Base-by-base conservation (phyloP, 495 filamentous ascomycete genomes). In the Lophiostoma macrostomum region DNA sequence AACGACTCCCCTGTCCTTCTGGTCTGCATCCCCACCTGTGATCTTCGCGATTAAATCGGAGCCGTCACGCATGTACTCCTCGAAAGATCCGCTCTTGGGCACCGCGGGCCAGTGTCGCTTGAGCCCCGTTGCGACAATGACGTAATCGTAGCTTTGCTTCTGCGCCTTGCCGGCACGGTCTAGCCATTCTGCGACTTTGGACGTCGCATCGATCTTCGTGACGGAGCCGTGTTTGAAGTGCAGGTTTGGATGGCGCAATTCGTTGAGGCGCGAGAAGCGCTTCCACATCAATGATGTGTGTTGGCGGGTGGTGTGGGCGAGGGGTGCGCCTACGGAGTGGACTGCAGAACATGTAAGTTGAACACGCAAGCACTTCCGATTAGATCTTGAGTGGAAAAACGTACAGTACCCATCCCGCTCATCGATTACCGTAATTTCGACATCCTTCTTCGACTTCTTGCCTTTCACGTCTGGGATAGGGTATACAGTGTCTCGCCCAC, bases 381-480 rank as follows among this genome's bases (percentile, higher is more conserved):
- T 6, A 34, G 8, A 19, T n/a, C 13, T 28, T 22, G 24, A 18
- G 43, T 42, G 11, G 20, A 12, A 25, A 43, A n/a, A 34, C 23
- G 58, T 59, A 86, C 83, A 86, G 65, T 77, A 86, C 22, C 85
- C 85, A 73, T 88, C 85, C 19, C 81, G 71, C 51, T 86, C 80
- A 58, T 88, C 84, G 4, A 86, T 77, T 7, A 88, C 72, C 8
- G 82, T 86, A 38, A 86, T 80, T 30, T 85, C 71, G 16, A 86
- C 58, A 0, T 76, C 71, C 28, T 81, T 72, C 13, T 67, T 65
- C 22, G 66, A 64, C 16, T 67, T 44, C 18, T 56, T 55, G 7
- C 67, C 55, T 5, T 61, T 44, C 16, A 61, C 45, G 24, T 61
- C 58, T 0, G 58, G 51, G 23, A 46, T 25, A 11, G 58, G 45